Evolutionary conservation across 805 yeast species (phyloP), one percentile per base, ranked within the genome.

Genomic region (Myxozyma melibiosi): DNA sequence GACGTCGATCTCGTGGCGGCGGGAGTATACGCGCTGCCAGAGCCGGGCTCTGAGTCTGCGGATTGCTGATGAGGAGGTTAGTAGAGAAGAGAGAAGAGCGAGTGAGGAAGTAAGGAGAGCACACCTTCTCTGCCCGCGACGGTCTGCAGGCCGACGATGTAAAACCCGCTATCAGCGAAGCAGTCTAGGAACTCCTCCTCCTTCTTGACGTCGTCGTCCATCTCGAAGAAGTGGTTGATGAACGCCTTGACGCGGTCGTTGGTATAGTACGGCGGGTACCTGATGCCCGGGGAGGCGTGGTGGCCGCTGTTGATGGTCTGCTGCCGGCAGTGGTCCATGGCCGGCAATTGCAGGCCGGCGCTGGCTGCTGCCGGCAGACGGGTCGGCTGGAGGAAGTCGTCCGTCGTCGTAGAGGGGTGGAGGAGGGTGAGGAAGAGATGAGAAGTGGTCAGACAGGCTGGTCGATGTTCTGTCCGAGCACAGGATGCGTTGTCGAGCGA

Each of bases 81-180:
- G 27, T 22, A 16, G 6, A 20, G 11, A 20, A 1, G 4, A 9
- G 42, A 14, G 14, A 38, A 3, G 20, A 38, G 11, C 27, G 11
- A 38, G 7, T 38, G 13, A 7, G 22, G 11, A 38, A n/a, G 11
- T 6, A 20, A n/a, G 4, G 16, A 25, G n/a, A n/a, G 5, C 55
- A 9, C 35, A 51, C 50, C 55, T 22, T 35, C 53, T 16, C 50
- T 34, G 5, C 58, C 58, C 1, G 58, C 58, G 14, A 33, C 54
- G 35, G 58, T 41, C 33, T 42, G 27, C 41, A 50, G 22, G 4
- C 56, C 58, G n/a, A 54, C 33, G 33, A 54, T 37, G 28, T 49
- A 49, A 18, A 54, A 54, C 9, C 50, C 58, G 28, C 41, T 28
- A 18, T 54, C 58, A 4, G 58, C 49, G 33, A 54, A 54, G 25